Evolutionary conservation across 164 flowering plant species (phyloP).

Genomic region (Nymphaea colorata): DNA sequence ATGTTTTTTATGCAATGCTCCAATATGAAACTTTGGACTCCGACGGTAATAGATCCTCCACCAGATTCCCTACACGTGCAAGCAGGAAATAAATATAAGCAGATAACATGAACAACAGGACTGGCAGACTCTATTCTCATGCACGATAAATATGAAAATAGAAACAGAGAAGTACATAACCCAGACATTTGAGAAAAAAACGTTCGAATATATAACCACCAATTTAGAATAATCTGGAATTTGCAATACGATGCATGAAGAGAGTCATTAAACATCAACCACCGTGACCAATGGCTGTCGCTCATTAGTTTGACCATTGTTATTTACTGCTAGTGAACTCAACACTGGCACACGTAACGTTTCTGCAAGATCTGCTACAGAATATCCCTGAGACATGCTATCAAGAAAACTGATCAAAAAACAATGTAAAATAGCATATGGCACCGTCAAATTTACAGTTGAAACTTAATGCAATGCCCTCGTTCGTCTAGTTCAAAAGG

Average conservation of each 20-base stretch:
- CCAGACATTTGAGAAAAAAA: background rate
- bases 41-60: constrained; percentile 50
- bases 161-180: background rate
- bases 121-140: background rate
- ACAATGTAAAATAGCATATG: no score
- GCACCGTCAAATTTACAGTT: no score
- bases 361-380: no score
- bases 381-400: no score
- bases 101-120: background rate
- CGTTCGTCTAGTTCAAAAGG: no score
- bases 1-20: constrained; percentile 33
- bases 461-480: no score
- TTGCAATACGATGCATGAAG: background rate
- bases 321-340: no score
- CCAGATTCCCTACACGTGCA: constrained; percentile 33
- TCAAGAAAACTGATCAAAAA: no score
- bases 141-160: background rate
- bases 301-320: background rate
- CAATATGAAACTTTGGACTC: constrained; percentile 63
- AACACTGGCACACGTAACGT: no score
- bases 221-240: background rate
- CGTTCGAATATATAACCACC: background rate
- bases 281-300: background rate
- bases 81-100: background rate
- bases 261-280: background rate